Evolutionary conservation across 2,329 filamentous ascomycete species (phyloP), one percentile per base, ranked within the genome.

Genomic region (Pseudovirgaria hyperparasitica): DNA sequence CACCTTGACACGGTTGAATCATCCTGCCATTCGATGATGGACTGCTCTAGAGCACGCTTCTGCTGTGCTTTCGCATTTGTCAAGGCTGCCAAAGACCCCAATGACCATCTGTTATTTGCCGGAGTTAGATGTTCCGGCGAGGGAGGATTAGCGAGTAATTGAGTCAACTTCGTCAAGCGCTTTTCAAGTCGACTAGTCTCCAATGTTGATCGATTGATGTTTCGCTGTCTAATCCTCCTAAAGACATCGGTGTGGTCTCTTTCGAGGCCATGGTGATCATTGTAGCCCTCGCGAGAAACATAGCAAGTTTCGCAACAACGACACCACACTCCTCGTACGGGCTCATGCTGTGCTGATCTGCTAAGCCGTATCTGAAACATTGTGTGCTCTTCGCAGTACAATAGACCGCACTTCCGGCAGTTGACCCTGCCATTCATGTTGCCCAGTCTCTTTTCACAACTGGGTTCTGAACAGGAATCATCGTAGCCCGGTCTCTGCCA

Each of bases 311-410:
- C 90, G 49, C 90, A 98, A 2, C 96, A 87, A 27, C 90, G 64
- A 42, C 82, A 92, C 90, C 90, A 98, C 40, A 82, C 71, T 6
- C 90, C 90, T 35, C 87, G 66, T 2, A 90, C 72, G 0, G 90
- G 87, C 37, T 98, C 90, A 54, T 94, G 84, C 32, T 76, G 70
- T 4, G 90, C 90, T 16, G 85, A 79, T 29, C 86, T 68, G 6
- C 86, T 93, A 8, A 98, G 65, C 62, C 92, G 94, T 81, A 96
- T 96, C 60, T 98, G 87, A 48, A 96, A 98, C 86, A 98, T 93
- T 27, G 90, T 96, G 52, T 98, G 90, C 41, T 87, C 82, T 47
- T 96, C 90, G 54, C 90, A 98, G 50, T 96, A 98, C 21, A 98
- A 60, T 41, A 78, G 77, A 5, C 90, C 90, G 45, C 90, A 98